Base-by-base conservation (phyloP, 306 rosid genomes). In the Dalbergia cultrata region DNA sequence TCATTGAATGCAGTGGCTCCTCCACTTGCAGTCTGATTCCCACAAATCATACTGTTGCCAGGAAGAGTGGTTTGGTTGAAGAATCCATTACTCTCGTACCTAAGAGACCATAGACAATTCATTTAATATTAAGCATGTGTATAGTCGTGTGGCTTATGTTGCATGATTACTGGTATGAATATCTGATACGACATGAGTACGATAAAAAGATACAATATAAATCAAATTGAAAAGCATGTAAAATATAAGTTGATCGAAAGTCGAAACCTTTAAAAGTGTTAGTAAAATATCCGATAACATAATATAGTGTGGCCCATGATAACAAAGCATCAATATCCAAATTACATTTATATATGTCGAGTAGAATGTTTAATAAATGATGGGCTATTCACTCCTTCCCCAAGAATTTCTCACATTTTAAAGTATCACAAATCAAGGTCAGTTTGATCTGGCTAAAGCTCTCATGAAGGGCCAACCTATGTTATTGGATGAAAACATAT, bases 41-140 rank as follows among this genome's bases (percentile, higher is more conserved):
- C 89, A 75, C 89, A 86, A 10, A 47, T 52, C 61, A 78, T 64
- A 26, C 79, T 74, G 59, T 86, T 82, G 6, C 84, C 86, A 26
- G 82, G 33, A 9, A 62, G 13, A 47, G 89, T 86, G 35, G 84
- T 57, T 62, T 82, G 76, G 53, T 86, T 76, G 33, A 62, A 86
- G 73, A 86, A 86, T 35, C 26, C 84, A 62, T 0, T 63, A 68
- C 86, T 85, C 76, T 85, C 82, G 18, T 80, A 84, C 81, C 84
- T 85, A 0, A 50, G 35, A 14, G 19, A 14, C 34, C 70, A 81
- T 65, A 26, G 8, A 26, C 31, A 44, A 13, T 44, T 10, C 50
- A 44, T 11, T 47, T 47, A 13, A 47, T 12, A 13, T 11, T 11
- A 13, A 13, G 10, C 53, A 47, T 47, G 14, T 47, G 13, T 47